A percentile compares a stretch with the other conserved stretches of the same genome.
phyloP scores from a whole-genome alignment of 768 basidiomycete species.

The Termitomyces sp. region DNA sequence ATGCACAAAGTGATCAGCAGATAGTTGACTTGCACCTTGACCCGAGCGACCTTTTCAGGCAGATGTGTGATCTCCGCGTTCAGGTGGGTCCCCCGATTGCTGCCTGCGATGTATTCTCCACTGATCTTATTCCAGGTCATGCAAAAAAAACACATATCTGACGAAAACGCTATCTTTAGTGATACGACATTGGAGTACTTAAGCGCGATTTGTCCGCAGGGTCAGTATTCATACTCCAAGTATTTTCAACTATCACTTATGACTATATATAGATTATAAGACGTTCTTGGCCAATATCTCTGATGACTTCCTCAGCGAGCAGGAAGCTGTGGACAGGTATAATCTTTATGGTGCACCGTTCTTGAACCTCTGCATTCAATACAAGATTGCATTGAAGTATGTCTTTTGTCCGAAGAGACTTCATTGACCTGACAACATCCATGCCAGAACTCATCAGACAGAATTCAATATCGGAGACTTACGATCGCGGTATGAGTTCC shows the following conservation, averaged over 20 bases:
- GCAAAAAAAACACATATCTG: constrained; percentile 17
- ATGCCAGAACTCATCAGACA: neutral
- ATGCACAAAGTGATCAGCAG: neutral
- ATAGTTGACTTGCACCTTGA: constrained; percentile 9
- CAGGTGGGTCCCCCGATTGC: constrained; percentile 19
- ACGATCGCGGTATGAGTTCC: constrained; percentile 30
- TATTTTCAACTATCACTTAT: neutral
- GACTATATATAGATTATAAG: constrained; percentile 26
- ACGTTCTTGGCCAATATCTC: constrained; percentile 35
- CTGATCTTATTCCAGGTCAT: constrained; percentile 24
- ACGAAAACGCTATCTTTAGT: constrained; percentile 29
- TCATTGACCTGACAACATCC: neutral
- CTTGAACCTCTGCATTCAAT: constrained; percentile 32
- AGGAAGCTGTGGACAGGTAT: constrained; percentile 39
- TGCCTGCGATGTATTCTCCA: neutral
- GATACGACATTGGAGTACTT: constrained; percentile 33
- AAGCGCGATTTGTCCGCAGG: constrained; percentile 37
- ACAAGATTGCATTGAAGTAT: constrained; percentile 19
- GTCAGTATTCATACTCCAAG: constrained; percentile 19
- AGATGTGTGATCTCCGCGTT: constrained; percentile 19
- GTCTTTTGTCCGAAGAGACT: neutral
- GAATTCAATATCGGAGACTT: constrained; percentile 22
- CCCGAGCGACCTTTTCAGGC: constrained; percentile 20
- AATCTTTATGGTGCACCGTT: constrained; percentile 32
- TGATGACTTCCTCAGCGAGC: constrained; percentile 33